Conservation (phyloP, 2,329 filamentous ascomycete genomes). For the Penicillium italicum region DNA sequence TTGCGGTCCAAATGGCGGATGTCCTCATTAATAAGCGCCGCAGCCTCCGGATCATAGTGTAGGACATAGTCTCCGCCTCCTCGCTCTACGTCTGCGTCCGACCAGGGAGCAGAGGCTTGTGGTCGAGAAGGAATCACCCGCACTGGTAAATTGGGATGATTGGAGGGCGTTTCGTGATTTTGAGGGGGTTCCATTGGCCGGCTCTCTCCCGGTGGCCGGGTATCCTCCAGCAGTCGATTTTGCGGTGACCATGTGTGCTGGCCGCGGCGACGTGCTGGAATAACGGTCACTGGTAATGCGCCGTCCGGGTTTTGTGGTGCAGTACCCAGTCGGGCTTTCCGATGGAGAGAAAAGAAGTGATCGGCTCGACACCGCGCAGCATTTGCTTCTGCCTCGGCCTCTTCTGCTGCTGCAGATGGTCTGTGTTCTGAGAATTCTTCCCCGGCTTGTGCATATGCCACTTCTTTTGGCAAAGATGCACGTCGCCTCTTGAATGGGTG, state of each 20-base stretch:
- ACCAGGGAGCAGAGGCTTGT: constrained; percentile 53
- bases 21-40: constrained; percentile 35
- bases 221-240: constrained; percentile 23
- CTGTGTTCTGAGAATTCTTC: constrained; percentile 33
- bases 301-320: constrained; percentile 36
- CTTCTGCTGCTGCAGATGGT: constrained; percentile 35
- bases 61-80: constrained; percentile 30
- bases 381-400: constrained; percentile 24
- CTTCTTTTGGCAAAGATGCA: constrained; percentile 57
- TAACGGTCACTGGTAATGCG: constrained; percentile 56
- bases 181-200: neutral
- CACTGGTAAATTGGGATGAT: constrained; percentile 41
- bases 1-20: constrained; percentile 9
- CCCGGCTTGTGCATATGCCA: constrained; percentile 54
- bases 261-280: constrained; percentile 55
- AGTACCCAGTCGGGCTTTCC: constrained; percentile 41
- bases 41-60: constrained; percentile 40
- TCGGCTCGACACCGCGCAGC: constrained; percentile 46
- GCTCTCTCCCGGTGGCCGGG: constrained; percentile 7
- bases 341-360: constrained; percentile 48
- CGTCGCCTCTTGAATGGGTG: constrained; percentile 59
- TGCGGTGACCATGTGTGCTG: constrained; percentile 55
- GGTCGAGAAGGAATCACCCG: constrained; percentile 60
- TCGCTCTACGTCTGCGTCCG: constrained; percentile 38
- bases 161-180: neutral